phyloP scores from a whole-genome alignment of 129 eudicot species.

The Tagetes erecta region DNA sequence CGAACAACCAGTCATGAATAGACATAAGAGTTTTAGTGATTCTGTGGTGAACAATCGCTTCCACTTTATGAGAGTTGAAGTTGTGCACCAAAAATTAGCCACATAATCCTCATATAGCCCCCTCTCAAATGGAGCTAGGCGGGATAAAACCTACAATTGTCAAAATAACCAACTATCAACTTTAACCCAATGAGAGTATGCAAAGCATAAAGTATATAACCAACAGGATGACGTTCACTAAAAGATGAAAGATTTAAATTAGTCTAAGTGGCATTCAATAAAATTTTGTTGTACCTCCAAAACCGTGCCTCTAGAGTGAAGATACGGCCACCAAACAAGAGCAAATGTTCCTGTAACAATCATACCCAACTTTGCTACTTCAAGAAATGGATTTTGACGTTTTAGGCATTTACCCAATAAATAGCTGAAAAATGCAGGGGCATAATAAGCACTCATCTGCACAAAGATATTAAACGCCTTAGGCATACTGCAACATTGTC shows the following conservation, averaged over 20 bases:
- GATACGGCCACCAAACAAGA: slow-evolving; percentile 92
- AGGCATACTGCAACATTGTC: background rate
- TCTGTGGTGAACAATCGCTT: slow-evolving; percentile 68
- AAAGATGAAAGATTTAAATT: background rate
- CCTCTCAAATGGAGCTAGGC: slow-evolving; percentile 98
- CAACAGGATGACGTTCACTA: background rate
- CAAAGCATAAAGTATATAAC: background rate
- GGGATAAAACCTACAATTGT: slow-evolving; percentile 76
- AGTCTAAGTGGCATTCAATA: background rate
- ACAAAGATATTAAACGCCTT: slow-evolving; percentile 21
- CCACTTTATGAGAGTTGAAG: slow-evolving; percentile 80
- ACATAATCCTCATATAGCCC: slow-evolving; percentile 96
- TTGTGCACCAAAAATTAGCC: slow-evolving; percentile 96
- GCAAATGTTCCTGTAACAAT: slow-evolving; percentile 80
- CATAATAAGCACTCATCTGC: slow-evolving; percentile 99
- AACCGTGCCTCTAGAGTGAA: slow-evolving; percentile 60
- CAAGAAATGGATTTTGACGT: slow-evolving; percentile 64
- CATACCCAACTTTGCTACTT: slow-evolving; percentile 72
- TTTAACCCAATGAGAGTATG: slow-evolving; percentile 11
- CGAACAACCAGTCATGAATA: slow-evolving; percentile 62
- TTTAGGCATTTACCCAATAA: slow-evolving; percentile 77
- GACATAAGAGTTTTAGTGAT: slow-evolving; percentile 67
- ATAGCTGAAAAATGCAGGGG: slow-evolving; percentile 89
- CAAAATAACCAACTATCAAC: background rate
- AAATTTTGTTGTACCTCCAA: slow-evolving; percentile 55